A percentile compares a stretch with the other conserved stretches of the same genome.
phyloP scores from a whole-genome alignment of 2,329 filamentous ascomycete genomes.

The Aspergillus oerlinghausenensis region DNA sequence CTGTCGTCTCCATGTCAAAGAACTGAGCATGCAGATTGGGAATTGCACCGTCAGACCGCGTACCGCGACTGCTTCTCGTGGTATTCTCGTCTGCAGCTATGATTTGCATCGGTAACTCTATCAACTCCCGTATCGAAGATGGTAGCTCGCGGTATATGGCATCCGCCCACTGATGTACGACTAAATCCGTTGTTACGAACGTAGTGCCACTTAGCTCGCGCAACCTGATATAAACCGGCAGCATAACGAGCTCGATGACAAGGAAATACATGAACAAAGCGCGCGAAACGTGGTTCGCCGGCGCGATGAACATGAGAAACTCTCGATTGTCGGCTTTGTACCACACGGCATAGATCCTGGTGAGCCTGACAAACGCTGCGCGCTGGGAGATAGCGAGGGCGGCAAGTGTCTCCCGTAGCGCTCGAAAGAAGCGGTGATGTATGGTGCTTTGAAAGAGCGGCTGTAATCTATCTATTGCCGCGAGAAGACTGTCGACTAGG shows the following conservation, averaged over 20 bases:
- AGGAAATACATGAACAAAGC: constrained; percentile 47
- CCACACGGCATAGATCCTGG: constrained; percentile 39
- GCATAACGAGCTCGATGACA: constrained; percentile 43
- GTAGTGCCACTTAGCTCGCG: constrained; percentile 6
- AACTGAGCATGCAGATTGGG: background rate
- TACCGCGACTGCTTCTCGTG: background rate
- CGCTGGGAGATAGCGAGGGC: constrained; percentile 10
- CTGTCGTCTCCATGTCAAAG: background rate
- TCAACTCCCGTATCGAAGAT: constrained; percentile 27
- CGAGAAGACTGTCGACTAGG: constrained; percentile 14
- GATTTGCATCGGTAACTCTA: constrained; percentile 24
- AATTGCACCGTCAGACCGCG: background rate
- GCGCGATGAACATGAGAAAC: constrained; percentile 43
- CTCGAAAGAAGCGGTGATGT: constrained; percentile 15
- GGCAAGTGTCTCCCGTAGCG: constrained; percentile 19
- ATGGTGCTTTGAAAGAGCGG: constrained; percentile 31
- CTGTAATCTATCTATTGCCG: constrained; percentile 16
- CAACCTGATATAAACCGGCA: constrained; percentile 12
- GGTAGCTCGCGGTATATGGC: constrained; percentile 31
- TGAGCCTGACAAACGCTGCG: constrained; percentile 39
- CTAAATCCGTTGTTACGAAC: constrained; percentile 6
- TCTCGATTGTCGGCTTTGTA: constrained; percentile 37
- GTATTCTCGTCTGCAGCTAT: background rate
- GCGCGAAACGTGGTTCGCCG: constrained; percentile 38
- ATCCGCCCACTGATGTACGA: constrained; percentile 38